These are phyloP conservation scores for Podospora pseudoanserina DNA, from an alignment of 495 filamentous ascomycete species.

Conservation along the genomic window DNA sequence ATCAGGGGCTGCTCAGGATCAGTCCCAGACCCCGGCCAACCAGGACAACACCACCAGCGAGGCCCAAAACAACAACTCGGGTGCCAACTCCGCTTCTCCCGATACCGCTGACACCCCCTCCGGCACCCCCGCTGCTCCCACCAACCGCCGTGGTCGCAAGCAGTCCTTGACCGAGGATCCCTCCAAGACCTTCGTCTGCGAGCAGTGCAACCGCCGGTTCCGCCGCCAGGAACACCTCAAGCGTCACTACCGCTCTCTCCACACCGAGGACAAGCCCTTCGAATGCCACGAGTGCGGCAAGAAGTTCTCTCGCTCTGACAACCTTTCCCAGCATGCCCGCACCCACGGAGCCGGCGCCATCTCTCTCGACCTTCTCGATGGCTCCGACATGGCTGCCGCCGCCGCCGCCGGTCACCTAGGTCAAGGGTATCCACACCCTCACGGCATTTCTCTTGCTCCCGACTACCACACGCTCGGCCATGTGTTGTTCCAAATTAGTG, in stretches of 20 bases:
- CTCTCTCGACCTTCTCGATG: conserved; percentile 82
- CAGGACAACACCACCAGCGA: conserved; percentile 28
- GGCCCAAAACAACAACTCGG: conserved; percentile 23
- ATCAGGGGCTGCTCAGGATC: conserved; percentile 22
- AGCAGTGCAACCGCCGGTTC: conserved; percentile 93
- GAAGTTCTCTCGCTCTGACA: conserved; percentile 98
- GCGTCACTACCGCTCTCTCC: conserved; percentile 96
- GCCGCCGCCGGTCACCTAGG: conserved; percentile 15
- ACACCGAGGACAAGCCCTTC: conserved; percentile 98
- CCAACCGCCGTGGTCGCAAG: conserved; percentile 94
- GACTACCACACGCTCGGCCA: conserved; percentile 62
- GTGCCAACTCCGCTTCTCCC: conserved; percentile 26
- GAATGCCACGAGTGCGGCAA: conserved; percentile 97
- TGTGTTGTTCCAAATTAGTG: conserved; percentile 72
- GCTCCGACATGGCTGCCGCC: conserved; percentile 50
- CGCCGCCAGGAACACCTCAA: conserved; percentile 98
- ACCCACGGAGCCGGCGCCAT: conserved; percentile 90
- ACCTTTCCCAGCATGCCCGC: conserved; percentile 90
- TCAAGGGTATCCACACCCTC: conserved; percentile 17
- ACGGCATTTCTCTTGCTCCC: conserved; percentile 41
- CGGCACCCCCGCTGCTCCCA: conserved; percentile 51
- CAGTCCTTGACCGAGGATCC: conserved; percentile 97
- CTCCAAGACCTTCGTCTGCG: conserved; percentile 97
- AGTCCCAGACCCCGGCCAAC: conserved; percentile 34
- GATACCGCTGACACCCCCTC: conserved; percentile 34